Evolutionary conservation across 768 basidiomycete genomes (phyloP).

Genomic region (Fistulinella prunicolor): DNA sequence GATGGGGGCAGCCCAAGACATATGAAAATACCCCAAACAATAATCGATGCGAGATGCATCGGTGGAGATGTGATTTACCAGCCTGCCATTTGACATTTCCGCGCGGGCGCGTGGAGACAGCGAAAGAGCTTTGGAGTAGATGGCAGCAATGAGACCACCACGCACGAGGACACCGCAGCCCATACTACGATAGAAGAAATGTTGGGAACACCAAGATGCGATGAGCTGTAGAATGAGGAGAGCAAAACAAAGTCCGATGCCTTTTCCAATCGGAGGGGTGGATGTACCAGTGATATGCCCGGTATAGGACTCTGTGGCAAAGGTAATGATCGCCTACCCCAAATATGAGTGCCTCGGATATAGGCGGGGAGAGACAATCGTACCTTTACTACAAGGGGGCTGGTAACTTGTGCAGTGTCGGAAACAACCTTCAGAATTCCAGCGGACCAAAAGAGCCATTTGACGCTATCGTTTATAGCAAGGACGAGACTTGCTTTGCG

Average conservation of each 20-base stretch:
- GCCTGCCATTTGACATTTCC: constrained; percentile 79
- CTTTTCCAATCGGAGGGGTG: constrained; percentile 47
- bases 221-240: constrained; percentile 68
- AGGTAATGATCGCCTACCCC: constrained; percentile 63
- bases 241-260: constrained; percentile 72
- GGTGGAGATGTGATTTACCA: constrained; percentile 92
- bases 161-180: constrained; percentile 78
- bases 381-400: constrained; percentile 78
- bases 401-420: constrained; percentile 70
- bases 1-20: constrained; percentile 75
- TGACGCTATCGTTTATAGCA: constrained; percentile 76
- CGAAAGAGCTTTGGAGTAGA: constrained; percentile 74
- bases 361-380: not conserved
- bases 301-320: constrained; percentile 59
- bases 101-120: constrained; percentile 79
- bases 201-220: constrained; percentile 66
- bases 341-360: not conserved
- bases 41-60: constrained; percentile 93
- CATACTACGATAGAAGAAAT: constrained; percentile 78
- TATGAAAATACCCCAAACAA: constrained; percentile 75
- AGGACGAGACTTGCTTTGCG: constrained; percentile 58
- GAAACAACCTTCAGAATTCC: constrained; percentile 58
- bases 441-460: constrained; percentile 75
- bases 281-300: constrained; percentile 39
- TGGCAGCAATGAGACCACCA: constrained; percentile 82